Percentiles rank a stretch among this genome's conserved stretches.
These are phyloP conservation scores for Ensete ventricosum DNA, from an alignment of 176 grass and related monocot genomes.

Conservation along the genomic window DNA sequence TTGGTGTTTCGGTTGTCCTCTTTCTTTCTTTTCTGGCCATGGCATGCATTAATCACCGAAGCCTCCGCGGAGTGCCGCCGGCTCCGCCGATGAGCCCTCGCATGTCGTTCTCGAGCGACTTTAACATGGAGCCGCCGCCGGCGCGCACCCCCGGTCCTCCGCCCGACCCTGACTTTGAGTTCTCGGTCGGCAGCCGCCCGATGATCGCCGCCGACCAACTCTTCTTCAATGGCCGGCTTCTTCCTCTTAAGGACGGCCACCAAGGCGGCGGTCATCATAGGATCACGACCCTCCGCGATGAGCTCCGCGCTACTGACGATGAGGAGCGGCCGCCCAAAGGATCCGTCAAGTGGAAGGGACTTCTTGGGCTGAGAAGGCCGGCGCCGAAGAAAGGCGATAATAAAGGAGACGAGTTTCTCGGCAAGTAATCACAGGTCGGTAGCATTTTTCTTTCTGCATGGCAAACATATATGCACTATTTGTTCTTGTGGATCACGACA, in stretches of 20 bases:
- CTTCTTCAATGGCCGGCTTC: constrained; percentile 73
- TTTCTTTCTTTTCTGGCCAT: no score
- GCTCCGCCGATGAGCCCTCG: constrained; percentile 45
- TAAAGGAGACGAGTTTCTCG: no score
- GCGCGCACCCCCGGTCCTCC: not conserved
- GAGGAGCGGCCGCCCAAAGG: constrained; percentile 19
- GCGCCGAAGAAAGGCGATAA: no score
- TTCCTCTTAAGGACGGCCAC: constrained; percentile 49
- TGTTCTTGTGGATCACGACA: no score
- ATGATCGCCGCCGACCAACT: constrained; percentile 93
- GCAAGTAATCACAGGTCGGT: no score
- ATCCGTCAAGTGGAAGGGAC: not conserved
- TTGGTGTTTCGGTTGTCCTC: no score
- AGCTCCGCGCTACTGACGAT: constrained; percentile 40
- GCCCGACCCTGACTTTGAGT: constrained; percentile 80
- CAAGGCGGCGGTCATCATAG: not conserved
- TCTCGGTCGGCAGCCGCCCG: constrained; percentile 74
- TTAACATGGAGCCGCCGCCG: constrained; percentile 60
- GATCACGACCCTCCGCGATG: constrained; percentile 30
- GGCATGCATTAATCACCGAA: no score
- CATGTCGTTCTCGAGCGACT: constrained; percentile 97
- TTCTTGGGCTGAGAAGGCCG: no score
- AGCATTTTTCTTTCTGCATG: no score
- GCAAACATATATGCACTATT: no score
- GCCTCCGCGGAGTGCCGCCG: no score